Evolutionary conservation across 148 eudicot species (phyloP).

Genomic region (Rhododendron ferrugineum): DNA sequence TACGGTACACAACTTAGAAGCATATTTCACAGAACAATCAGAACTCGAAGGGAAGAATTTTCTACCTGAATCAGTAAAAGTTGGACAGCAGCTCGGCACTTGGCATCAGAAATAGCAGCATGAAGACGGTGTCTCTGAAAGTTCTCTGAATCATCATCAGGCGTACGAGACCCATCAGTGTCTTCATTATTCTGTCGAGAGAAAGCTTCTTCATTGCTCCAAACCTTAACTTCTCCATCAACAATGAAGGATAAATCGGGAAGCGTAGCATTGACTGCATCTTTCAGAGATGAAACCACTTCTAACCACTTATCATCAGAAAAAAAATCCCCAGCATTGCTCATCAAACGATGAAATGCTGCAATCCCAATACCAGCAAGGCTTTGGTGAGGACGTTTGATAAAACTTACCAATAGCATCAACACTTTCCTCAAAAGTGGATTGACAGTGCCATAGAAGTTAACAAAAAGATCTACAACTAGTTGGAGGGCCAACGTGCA

Average conservation of each 20-base stretch:
- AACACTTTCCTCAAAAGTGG: conserved; percentile 85
- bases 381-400: conserved; percentile 95
- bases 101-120: conserved; percentile 71
- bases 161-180: conserved; percentile 28
- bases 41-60: background rate
- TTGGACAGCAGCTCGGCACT: conserved; percentile 86
- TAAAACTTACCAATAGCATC: conserved; percentile 79
- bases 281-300: conserved; percentile 78
- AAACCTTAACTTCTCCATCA: conserved; percentile 23
- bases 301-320: conserved; percentile 94
- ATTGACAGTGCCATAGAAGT: conserved; percentile 75
- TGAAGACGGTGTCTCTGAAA: conserved; percentile 42
- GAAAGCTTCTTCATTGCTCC: conserved; percentile 43
- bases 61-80: conserved; percentile 90
- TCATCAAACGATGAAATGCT: conserved; percentile 91
- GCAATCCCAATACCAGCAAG: conserved; percentile 98
- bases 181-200: conserved; percentile 39
- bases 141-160: conserved; percentile 46
- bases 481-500: conserved; percentile 92
- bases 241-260: conserved; percentile 73
- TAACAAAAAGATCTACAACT: conserved; percentile 91
- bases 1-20: background rate
- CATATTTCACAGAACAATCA: conserved; percentile 11
- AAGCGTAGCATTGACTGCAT: conserved; percentile 72
- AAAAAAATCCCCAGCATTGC: conserved; percentile 89